Evolutionary conservation across 768 basidiomycete species (phyloP), one percentile per base, ranked within the genome.

Genomic region (Lactarius evosmus): DNA sequence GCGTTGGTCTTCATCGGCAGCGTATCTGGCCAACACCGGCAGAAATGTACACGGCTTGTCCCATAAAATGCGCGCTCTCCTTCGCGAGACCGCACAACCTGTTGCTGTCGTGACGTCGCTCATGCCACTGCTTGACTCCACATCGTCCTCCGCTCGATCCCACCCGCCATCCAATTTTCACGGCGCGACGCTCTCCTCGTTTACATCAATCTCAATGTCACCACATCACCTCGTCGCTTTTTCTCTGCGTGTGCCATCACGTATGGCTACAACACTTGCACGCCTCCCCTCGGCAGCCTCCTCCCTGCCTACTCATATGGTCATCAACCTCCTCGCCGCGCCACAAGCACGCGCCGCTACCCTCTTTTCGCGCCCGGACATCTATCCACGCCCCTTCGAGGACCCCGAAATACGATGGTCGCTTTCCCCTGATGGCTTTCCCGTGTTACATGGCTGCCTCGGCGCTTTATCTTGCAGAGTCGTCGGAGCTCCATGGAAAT

Each of bases 101-200:
- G 94, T 96, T 38, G 89, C 91, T 2, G 86, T 96, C 60, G 83
- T 95, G 67, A 92, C 93, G 2, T 84, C 91, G 1, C 74, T 80
- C 69, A 81, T 88, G 78, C 84, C 80, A 7, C 54, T 64, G 29
- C 34, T 30, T 19, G 49, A 53, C 3, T 36, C 62, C 25, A 7
- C 36, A 22, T 36, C 57, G 11, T 4, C 52, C 8, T 34, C 25
- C 32, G 8, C 53, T 30, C 25, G 44, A 7, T 19, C 56, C 30
- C 19, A 40, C 16, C 17, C 52, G 33, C 60, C 56, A 50, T 51
- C 69, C 7, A 68, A 62, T 11, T 93, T 83, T 70, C 95, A 97
- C 74, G 95, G 95, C 68, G 93, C 94, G 25, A 98, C 95, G 1
- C 80, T 98, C 34, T 95, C 95, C 9, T 96, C 94, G 0, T 94